Evolutionary conservation across 2,329 filamentous ascomycete genomes (phyloP), one percentile per base, ranked within the genome.

Genomic region (Fusarium sp.): DNA sequence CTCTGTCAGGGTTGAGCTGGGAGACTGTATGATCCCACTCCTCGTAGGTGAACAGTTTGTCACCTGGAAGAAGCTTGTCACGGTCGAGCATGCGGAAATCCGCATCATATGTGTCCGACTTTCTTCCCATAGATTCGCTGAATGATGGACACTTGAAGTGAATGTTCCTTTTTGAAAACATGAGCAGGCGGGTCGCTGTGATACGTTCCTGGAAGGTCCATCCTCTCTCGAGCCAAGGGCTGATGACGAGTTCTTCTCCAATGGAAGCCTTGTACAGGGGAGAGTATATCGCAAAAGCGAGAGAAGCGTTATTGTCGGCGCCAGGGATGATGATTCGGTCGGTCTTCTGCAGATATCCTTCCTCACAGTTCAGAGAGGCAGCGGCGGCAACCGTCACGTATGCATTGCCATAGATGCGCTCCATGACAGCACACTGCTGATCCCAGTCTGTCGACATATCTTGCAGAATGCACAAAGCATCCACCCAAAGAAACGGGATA

Each of bases 391-490:
- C 47, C 10, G 59, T 62, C 6, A 62, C 29, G 16, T 62, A 50
- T 6, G 59, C 59, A 56, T 56, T 56, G 8, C 47, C 27, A 27
- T 63, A 63, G 6, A 63, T 63, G 47, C 37, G 24, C 9, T 35
- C 45, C 61, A 63, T 63, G 5, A 11, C 20, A 5, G 45, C 37
- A 10, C 45, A 63, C 20, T 63, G 61, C 2, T 38, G 20, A 16
- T 63, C 61, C 61, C 61, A 63, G 13, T 63, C 61, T 11, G 13
- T 38, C 4, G 20, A 18, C 3, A 50, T 24, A 18, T 63, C 47
- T 20, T 63, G 61, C 2, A 63, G 45, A 5, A 63, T 63, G n/a
- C 61, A 63, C 20, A 63, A 20, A 13, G 61, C 31, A 56, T 63
- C 61, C 4, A 63, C 35, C 61, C 61, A 56, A 18, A 63, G 45